A percentile compares a stretch with the other conserved stretches of the same genome.
Evolutionary conservation across 768 basidiomycete species (phyloP).

Genomic region (Panaeolus papilionaceus): DNA sequence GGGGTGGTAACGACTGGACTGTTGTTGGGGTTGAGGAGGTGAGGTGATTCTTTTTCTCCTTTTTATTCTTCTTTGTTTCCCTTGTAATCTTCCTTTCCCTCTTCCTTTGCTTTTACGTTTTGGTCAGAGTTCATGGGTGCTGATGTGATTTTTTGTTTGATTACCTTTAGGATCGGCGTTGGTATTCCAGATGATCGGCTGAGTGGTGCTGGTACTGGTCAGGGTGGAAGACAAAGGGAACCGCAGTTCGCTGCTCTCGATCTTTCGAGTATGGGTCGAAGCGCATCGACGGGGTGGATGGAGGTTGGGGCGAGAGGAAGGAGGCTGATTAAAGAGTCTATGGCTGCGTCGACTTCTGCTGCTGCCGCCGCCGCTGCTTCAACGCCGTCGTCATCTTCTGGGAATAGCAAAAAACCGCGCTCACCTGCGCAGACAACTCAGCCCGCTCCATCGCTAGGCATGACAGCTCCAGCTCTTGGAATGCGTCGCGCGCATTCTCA

Average conservation of each 20-base stretch:
- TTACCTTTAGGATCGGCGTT: not conserved
- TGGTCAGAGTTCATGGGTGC: not conserved
- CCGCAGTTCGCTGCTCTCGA: slow-evolving; percentile 2
- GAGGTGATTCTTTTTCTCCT: slow-evolving; percentile 3
- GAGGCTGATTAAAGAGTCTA: not conserved
- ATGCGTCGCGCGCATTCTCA: slow-evolving; percentile 8
- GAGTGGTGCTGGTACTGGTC: not conserved
- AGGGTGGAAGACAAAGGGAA: not conserved
- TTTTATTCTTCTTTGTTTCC: not conserved
- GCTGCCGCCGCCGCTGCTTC: not conserved
- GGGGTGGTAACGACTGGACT: slow-evolving; percentile 2
- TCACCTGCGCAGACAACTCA: not conserved
- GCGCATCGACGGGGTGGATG: slow-evolving; percentile 1
- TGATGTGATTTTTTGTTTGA: not conserved
- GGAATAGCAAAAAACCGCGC: not conserved
- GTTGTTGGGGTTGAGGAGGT: slow-evolving; percentile 13
- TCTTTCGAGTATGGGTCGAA: not conserved
- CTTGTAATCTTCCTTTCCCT: not conserved
- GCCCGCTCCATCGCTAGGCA: not conserved
- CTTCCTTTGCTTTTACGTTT: not conserved
- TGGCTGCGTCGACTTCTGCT: not conserved
- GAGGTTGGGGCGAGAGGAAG: slow-evolving; percentile 3
- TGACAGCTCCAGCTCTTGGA: slow-evolving; percentile 5
- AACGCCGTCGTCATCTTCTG: not conserved
- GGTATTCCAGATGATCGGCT: slow-evolving; percentile 2